Conservation (phyloP, 2,329 filamentous ascomycete genomes). For the Diaporthe velutina region DNA sequence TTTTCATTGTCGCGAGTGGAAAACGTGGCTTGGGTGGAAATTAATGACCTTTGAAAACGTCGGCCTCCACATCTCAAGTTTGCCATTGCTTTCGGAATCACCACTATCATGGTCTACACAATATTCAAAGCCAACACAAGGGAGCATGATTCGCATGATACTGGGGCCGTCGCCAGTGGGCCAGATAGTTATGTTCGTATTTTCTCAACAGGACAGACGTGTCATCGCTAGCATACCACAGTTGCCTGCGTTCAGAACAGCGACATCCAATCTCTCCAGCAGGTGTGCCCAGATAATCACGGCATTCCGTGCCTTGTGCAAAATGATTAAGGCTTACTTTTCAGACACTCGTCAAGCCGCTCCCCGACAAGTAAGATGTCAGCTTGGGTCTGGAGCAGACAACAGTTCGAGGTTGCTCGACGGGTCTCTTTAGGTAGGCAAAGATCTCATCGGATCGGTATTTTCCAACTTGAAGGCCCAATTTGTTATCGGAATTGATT, state of each 20-base stretch:
- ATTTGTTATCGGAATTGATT: background rate
- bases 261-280: background rate
- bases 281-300: background rate
- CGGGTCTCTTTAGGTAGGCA: background rate
- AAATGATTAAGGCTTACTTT: too few relatives aligned
- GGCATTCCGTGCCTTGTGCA: background rate
- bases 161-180: background rate
- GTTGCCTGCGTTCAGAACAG: background rate
- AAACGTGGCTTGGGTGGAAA: background rate
- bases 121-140: background rate
- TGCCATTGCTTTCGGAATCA: background rate
- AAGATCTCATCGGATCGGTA: background rate
- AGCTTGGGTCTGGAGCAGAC: background rate
- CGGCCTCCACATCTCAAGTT: background rate
- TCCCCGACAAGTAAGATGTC: background rate
- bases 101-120: background rate
- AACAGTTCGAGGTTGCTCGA: too few relatives aligned
- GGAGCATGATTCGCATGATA: background rate
- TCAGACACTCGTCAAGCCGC: too few relatives aligned
- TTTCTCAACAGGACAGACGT: fast-evolving
- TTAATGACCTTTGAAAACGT: background rate
- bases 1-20: background rate
- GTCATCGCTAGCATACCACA: too few relatives aligned
- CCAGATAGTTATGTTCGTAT: too few relatives aligned
- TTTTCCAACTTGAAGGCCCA: background rate